These are phyloP conservation scores for Talaromyces atroroseus DNA, from an alignment of 2,329 filamentous ascomycete species.

Conservation along the genomic window DNA sequence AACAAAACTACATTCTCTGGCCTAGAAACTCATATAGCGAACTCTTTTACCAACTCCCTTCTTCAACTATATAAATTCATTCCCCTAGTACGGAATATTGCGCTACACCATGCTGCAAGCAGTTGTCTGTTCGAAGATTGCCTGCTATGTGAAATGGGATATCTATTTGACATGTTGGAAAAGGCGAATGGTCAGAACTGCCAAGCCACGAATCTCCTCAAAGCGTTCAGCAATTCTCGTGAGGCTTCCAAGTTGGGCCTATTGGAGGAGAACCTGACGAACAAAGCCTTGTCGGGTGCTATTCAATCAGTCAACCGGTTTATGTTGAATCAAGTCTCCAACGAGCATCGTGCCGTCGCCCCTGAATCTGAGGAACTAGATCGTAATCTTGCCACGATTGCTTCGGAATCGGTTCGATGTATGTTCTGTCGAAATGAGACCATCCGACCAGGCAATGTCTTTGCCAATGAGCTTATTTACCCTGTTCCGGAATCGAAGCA, in stretches of 20 bases:
- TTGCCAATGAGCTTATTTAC: slow-evolving; percentile 82
- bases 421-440: slow-evolving; percentile 84
- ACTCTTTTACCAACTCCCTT: slow-evolving; percentile 91
- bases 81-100: slow-evolving; percentile 77
- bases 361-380: slow-evolving; percentile 63
- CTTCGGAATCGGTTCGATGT: slow-evolving; percentile 62
- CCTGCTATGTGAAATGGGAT: slow-evolving; percentile 88
- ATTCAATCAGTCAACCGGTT: slow-evolving; percentile 84
- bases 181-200: slow-evolving; percentile 92
- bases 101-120: slow-evolving; percentile 81
- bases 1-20: slow-evolving; percentile 91
- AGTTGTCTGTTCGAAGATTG: slow-evolving; percentile 78
- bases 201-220: slow-evolving; percentile 90
- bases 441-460: slow-evolving; percentile 68
- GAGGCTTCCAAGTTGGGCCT: slow-evolving; percentile 73
- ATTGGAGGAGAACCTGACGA: slow-evolving; percentile 74
- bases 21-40: slow-evolving; percentile 90
- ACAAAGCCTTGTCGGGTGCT: slow-evolving; percentile 69
- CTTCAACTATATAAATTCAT: slow-evolving; percentile 90
- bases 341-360: slow-evolving; percentile 67
- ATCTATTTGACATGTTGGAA: slow-evolving; percentile 95
- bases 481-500: slow-evolving; percentile 54
- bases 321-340: slow-evolving; percentile 70
- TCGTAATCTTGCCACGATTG: slow-evolving; percentile 50
- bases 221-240: slow-evolving; percentile 76